Percentiles rank a stretch among this genome's conserved stretches.
Evolutionary conservation across 1,284 basidiomycete species (phyloP).

Genomic region (Rhodotorula sp.): DNA sequence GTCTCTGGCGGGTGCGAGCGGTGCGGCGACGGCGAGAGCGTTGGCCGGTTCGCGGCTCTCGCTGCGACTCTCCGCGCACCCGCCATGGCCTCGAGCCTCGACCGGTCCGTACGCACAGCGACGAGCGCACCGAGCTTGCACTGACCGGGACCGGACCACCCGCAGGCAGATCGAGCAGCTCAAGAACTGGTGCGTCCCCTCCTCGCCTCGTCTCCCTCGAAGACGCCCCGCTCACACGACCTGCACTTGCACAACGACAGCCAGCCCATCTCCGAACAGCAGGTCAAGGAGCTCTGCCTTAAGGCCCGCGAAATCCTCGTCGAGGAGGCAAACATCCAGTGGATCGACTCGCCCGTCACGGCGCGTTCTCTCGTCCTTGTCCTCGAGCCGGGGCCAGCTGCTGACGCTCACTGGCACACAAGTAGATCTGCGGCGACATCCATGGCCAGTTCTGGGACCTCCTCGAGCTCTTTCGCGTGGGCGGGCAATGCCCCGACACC

Average conservation of each 20-base stretch:
- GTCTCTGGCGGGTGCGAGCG: neutral
- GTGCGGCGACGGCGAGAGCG: neutral
- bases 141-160: neutral
- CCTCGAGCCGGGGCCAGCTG: neutral
- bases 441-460: conserved; percentile 98
- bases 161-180: conserved; percentile 64
- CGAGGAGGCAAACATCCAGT: conserved; percentile 96
- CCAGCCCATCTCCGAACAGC: conserved; percentile 87
- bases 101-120: conserved; percentile 13
- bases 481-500: conserved; percentile 91
- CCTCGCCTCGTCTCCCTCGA: neutral
- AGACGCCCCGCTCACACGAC: neutral
- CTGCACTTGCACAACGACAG: conserved; percentile 5
- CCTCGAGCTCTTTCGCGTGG: conserved; percentile 94
- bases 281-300: conserved; percentile 88
- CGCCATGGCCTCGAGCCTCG: conserved; percentile 32
- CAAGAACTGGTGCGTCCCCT: conserved; percentile 61
- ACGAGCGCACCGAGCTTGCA: no score
- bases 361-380: conserved; percentile 57
- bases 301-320: conserved; percentile 89
- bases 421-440: conserved; percentile 95
- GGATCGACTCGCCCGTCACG: conserved; percentile 93
- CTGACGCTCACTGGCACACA: neutral
- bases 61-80: neutral
- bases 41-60: neutral